Conservation (phyloP, 2,329 filamentous ascomycete species). For the Nigrospora oryzae region DNA sequence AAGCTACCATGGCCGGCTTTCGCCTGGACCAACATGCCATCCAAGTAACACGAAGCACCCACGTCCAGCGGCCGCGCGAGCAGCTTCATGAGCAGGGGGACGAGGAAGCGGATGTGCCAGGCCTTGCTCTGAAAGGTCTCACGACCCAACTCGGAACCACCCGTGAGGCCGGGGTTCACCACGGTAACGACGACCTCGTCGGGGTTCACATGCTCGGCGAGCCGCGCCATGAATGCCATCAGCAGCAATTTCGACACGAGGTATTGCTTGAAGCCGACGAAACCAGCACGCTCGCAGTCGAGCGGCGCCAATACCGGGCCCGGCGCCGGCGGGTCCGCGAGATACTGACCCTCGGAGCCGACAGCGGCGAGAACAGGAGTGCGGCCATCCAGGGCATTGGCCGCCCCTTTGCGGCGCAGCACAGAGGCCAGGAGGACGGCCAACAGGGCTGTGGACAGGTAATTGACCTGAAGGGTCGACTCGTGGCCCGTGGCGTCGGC, state of each 20-base stretch:
- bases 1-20: background rate
- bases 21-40: background rate
- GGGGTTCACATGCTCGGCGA: constrained; percentile 4
- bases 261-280: background rate
- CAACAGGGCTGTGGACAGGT: constrained; percentile 10
- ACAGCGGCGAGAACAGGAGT: background rate
- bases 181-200: constrained; percentile 13
- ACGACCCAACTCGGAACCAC: constrained; percentile 9
- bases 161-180: constrained; percentile 10
- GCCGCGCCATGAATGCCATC: background rate
- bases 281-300: background rate
- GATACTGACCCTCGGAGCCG: background rate
- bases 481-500: constrained; percentile 6
- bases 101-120: background rate
- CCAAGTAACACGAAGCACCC: constrained; percentile 1
- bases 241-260: background rate
- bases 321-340: background rate
- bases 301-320: background rate
- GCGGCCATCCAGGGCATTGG: background rate
- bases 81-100: background rate
- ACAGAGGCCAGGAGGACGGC: constrained; percentile 8
- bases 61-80: background rate
- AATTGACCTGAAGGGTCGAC: constrained; percentile 11
- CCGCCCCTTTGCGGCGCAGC: constrained; percentile 1
- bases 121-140: background rate